A percentile compares a stretch with the other conserved stretches of the same genome.
These are phyloP conservation scores for Barnettozyma californica DNA, from an alignment of 805 yeast genomes.

Conservation along the genomic window DNA sequence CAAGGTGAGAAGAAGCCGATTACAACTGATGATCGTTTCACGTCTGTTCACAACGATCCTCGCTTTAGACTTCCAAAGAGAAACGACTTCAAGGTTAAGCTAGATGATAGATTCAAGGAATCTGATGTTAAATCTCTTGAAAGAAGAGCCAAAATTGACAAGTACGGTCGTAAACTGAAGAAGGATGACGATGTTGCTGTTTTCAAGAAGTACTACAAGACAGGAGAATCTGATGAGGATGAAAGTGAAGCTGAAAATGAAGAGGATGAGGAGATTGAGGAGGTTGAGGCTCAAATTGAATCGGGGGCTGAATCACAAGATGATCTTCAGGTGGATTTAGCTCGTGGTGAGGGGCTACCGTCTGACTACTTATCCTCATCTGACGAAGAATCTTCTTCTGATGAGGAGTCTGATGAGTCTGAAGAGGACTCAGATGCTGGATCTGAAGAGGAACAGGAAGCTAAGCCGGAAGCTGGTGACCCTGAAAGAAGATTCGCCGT, in stretches of 20 bases:
- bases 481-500: conserved; percentile 81
- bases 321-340: conserved; percentile 40
- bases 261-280: conserved; percentile 13
- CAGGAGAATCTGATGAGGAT: conserved; percentile 42
- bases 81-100: conserved; percentile 64
- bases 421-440: conserved; percentile 36
- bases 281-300: conserved; percentile 14
- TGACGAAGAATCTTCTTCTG: conserved; percentile 36
- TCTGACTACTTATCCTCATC: conserved; percentile 37
- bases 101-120: conserved; percentile 82
- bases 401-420: conserved; percentile 36
- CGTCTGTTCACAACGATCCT: conserved; percentile 79
- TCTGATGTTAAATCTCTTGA: conserved; percentile 53
- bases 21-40: conserved; percentile 69
- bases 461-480: conserved; percentile 78
- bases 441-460: conserved; percentile 48
- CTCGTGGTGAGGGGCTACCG: conserved; percentile 59
- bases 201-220: conserved; percentile 28
- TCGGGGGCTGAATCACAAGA: conserved; percentile 12
- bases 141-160: conserved; percentile 60
- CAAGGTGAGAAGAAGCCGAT: conserved; percentile 17
- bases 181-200: conserved; percentile 37
- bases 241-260: conserved; percentile 31
- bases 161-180: conserved; percentile 74
- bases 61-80: conserved; percentile 72